A percentile compares a stretch with the other conserved stretches of the same genome.
These are phyloP conservation scores for Erucastrum elatum DNA, from an alignment of 345 rosid genomes.

Conservation along the genomic window DNA sequence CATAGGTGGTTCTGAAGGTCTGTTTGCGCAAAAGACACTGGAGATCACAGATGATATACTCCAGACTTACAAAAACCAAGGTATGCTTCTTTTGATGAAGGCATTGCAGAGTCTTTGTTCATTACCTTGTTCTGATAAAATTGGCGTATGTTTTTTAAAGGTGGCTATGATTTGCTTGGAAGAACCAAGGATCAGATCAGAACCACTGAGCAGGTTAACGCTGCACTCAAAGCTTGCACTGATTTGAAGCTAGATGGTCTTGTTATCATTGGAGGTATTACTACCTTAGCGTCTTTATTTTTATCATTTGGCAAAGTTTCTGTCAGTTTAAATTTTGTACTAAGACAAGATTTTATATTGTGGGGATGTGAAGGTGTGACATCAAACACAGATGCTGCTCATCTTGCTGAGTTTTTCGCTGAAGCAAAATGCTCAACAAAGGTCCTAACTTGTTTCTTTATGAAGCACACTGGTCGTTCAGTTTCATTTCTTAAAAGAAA, in stretches of 20 bases:
- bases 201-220: slow-evolving; percentile 93
- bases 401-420: slow-evolving; percentile 95
- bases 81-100: slow-evolving; percentile 37
- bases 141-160: slow-evolving; percentile 40
- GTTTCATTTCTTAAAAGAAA: neutral
- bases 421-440: slow-evolving; percentile 84
- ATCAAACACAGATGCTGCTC: slow-evolving; percentile 98
- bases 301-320: neutral
- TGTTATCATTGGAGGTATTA: slow-evolving; percentile 91
- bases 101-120: too few relatives aligned
- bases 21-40: slow-evolving; percentile 89
- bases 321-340: neutral
- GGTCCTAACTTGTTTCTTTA: slow-evolving; percentile 39
- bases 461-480: neutral
- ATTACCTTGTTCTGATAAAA: slow-evolving; percentile 17
- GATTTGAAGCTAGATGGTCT: slow-evolving; percentile 92
- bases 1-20: slow-evolving; percentile 96
- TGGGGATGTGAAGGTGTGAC: slow-evolving; percentile 66
- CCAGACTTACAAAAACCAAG: slow-evolving; percentile 92
- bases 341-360: slow-evolving; percentile 11
- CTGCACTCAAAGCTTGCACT: slow-evolving; percentile 78
- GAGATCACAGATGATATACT: slow-evolving; percentile 83
- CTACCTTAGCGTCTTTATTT: slow-evolving; percentile 16
- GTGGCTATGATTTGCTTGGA: slow-evolving; percentile 97
- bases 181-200: slow-evolving; percentile 97